Evolutionary conservation across 192 early-diverging fungal genomes (phyloP), one percentile per base, ranked within the genome.

Genomic region (Coemansia aciculifera): DNA sequence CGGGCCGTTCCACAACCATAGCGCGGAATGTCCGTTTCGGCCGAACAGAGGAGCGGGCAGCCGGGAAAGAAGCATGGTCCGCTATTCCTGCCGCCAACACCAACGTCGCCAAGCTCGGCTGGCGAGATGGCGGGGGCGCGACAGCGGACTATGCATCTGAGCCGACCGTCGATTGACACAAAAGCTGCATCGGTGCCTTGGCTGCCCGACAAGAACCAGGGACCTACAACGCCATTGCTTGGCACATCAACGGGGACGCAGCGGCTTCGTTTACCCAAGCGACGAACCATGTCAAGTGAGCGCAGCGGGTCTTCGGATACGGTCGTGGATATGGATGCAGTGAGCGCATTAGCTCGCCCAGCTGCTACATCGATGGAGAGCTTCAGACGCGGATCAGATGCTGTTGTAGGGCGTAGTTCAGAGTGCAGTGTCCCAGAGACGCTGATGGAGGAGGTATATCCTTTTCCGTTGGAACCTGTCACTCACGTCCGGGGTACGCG

Each of bases 211-310:
- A 62, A 61, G 48, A 52, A 36, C 39, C 32, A 51, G 13, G 65
- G 59, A 10, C 11, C 36, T 21, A 23, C 59, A 11, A 48, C 24
- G 24, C 62, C 62, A 15, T 19, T 67, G 62, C 31, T 60, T n/a
- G n/a, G 56, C 8, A 24, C 46, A 6, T 3, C 66, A 40, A 5
- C 19, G 23, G 60, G 66, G n/a, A 36, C 63, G 12, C 78, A 75
- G 44, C 69, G 73, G 46, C 70, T 81, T n/a, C 69, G 73, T 37
- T 64, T 81, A 59, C 78, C 78, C 49, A 81, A 81, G 73, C 73
- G 78, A 32, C 73, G 78, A 40, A 52, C 63, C 19, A 66, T 62
- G 73, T 72, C 78, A 46, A 56, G 66, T 9, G 78, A 64, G 63
- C 78, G 73, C 13, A 72, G 69, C 46, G 72, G 67, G 67, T 72